Percentiles rank a stretch among this genome's conserved stretches.
These are phyloP conservation scores for Aspergillus versicolor DNA, from an alignment of 2,329 filamentous ascomycete genomes.

Conservation along the genomic window DNA sequence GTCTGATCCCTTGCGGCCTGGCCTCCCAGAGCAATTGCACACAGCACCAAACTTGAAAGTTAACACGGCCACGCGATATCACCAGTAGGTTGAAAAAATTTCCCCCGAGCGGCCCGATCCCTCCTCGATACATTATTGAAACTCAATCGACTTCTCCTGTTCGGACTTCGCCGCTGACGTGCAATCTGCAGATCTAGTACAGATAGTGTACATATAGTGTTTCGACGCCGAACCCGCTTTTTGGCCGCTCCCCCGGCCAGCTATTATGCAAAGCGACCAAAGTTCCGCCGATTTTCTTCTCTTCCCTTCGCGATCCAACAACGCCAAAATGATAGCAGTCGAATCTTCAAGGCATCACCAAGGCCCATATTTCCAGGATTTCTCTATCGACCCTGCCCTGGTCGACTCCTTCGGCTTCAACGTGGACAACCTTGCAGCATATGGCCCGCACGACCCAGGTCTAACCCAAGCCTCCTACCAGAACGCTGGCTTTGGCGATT, in stretches of 20 bases:
- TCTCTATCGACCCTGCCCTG: slow-evolving; percentile 33
- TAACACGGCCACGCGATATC: neutral
- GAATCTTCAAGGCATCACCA: slow-evolving; percentile 33
- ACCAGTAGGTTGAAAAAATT: slow-evolving; percentile 11
- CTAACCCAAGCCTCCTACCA: slow-evolving; percentile 29
- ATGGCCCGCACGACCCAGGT: slow-evolving; percentile 23
- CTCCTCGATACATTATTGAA: slow-evolving; percentile 1
- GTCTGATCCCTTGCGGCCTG: neutral
- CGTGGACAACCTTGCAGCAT: slow-evolving; percentile 25
- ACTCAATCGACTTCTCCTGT: neutral
- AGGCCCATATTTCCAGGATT: slow-evolving; percentile 29
- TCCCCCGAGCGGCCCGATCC: slow-evolving; percentile 16
- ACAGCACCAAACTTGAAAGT: neutral
- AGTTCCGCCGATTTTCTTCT: slow-evolving; percentile 23
- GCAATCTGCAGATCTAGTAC: slow-evolving; percentile 14
- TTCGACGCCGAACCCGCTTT: slow-evolving; percentile 7
- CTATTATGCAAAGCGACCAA: slow-evolving; percentile 23
- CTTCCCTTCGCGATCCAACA: slow-evolving; percentile 14
- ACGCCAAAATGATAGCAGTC: slow-evolving; percentile 32
- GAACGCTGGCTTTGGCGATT: slow-evolving; percentile 28
- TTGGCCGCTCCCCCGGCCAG: slow-evolving; percentile 5
- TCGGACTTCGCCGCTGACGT: slow-evolving; percentile 12
- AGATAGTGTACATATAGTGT: slow-evolving; percentile 7
- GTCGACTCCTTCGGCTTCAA: slow-evolving; percentile 32
- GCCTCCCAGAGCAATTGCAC: neutral